Percentiles rank a stretch among this genome's conserved stretches.
Conservation (phyloP, 2,329 filamentous ascomycete genomes). For the Pyrenophora teres region DNA sequence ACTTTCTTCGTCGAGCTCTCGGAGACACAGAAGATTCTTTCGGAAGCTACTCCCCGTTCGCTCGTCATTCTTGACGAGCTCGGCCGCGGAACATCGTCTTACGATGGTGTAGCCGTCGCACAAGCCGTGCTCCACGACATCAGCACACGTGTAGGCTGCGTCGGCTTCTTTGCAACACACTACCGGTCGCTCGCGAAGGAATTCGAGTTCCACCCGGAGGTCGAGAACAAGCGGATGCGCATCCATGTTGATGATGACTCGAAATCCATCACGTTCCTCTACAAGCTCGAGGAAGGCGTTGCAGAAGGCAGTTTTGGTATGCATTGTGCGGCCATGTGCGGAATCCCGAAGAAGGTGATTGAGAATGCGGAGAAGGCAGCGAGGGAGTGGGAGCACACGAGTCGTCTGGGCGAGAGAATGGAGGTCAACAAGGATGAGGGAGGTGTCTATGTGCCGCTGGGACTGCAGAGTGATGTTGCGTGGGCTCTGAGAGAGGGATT, state of each 20-base stretch:
- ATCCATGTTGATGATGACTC: constrained; percentile 88
- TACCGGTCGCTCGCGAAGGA: constrained; percentile 94
- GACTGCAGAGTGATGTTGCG: constrained; percentile 84
- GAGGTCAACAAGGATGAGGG: constrained; percentile 72
- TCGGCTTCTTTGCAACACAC: constrained; percentile 97
- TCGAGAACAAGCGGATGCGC: constrained; percentile 85
- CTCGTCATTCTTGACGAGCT: constrained; percentile 97
- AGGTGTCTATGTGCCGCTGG: constrained; percentile 81
- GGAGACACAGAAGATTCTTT: constrained; percentile 96
- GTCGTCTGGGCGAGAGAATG: constrained; percentile 82
- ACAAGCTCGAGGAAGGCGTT: constrained; percentile 89
- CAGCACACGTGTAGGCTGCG: constrained; percentile 86
- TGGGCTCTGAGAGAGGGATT: constrained; percentile 68
- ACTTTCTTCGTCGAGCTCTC: constrained; percentile 98
- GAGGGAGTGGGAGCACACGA: constrained; percentile 93
- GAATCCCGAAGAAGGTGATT: constrained; percentile 82
- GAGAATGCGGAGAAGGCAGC: constrained; percentile 87
- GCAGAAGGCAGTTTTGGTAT: constrained; percentile 98
- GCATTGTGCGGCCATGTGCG: constrained; percentile 99
- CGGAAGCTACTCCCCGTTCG: constrained; percentile 89
- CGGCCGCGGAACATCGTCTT: constrained; percentile 90
- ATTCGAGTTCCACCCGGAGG: constrained; percentile 87
- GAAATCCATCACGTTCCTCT: constrained; percentile 91
- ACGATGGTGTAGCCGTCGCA: constrained; percentile 94
- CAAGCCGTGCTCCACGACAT: constrained; percentile 97